Evolutionary conservation across 2,329 filamentous ascomycete genomes (phyloP).

Genomic region (Curvularia verruculosa): DNA sequence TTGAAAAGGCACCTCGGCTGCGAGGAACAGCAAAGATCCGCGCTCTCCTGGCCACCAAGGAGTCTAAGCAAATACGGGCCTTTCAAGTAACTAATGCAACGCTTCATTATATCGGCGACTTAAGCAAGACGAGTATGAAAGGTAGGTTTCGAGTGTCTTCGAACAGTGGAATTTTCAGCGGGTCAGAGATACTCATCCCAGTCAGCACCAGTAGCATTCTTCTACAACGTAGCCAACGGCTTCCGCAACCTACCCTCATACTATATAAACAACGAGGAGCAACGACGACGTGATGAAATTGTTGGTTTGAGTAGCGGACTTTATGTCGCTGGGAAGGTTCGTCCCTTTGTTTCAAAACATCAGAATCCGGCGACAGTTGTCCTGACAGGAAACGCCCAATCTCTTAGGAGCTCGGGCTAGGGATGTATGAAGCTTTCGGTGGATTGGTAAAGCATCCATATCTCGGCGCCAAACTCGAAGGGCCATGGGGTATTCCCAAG

Average conservation of each 20-base stretch:
- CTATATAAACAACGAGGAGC: slow-evolving; percentile 19
- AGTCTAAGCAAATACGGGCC: slow-evolving; percentile 18
- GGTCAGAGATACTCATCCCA: not conserved
- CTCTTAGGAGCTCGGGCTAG: slow-evolving; percentile 68
- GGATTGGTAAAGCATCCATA: slow-evolving; percentile 77
- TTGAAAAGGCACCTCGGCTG: not conserved
- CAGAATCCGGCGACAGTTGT: not conserved
- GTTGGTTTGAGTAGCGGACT: slow-evolving; percentile 75
- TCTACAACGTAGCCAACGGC: slow-evolving; percentile 31
- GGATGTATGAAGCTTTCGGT: slow-evolving; percentile 76
- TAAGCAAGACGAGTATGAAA: slow-evolving; percentile 18
- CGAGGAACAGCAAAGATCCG: slow-evolving; percentile 8
- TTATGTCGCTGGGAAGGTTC: slow-evolving; percentile 68
- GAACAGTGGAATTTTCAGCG: not conserved
- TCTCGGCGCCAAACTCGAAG: slow-evolving; percentile 67
- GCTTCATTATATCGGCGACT: slow-evolving; percentile 19
- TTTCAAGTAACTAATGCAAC: slow-evolving; percentile 25
- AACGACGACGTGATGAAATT: slow-evolving; percentile 28
- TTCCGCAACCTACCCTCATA: slow-evolving; percentile 28
- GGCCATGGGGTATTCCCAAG: slow-evolving; percentile 61
- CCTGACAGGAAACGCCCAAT: not conserved
- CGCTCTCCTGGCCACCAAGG: slow-evolving; percentile 8
- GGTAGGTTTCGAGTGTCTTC: not conserved
- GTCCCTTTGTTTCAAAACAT: not conserved
- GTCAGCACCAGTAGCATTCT: slow-evolving; percentile 25